A percentile compares a stretch with the other conserved stretches of the same genome.
Evolutionary conservation across 176 grass and related monocot genomes (phyloP).

Genomic region (Avena insularis): DNA sequence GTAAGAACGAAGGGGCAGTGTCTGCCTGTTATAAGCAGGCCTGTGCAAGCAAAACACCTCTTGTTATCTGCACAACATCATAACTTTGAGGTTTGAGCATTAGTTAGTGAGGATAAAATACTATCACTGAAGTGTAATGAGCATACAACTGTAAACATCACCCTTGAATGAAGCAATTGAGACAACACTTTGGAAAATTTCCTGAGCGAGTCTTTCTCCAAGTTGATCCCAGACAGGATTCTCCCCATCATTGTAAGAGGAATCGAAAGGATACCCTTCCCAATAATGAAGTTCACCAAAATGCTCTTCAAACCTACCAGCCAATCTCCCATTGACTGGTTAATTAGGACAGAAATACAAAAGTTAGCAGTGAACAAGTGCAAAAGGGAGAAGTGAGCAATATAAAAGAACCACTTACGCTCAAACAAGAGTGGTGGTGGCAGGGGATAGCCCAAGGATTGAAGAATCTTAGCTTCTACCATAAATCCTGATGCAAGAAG

Average conservation of each 20-base stretch:
- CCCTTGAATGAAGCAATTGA: conserved; percentile 35
- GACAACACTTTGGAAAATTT: conserved; percentile 24
- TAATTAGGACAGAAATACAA: background rate
- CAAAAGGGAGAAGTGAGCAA: background rate
- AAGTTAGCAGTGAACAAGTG: conserved; percentile 23
- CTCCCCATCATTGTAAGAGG: background rate
- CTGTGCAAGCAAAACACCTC: conserved; percentile 39
- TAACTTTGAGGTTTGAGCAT: background rate
- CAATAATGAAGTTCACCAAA: conserved; percentile 38
- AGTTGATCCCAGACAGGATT: conserved; percentile 14
- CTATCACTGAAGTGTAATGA: background rate
- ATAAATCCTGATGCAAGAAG: conserved; percentile 26
- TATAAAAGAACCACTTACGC: background rate
- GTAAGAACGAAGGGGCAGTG: background rate
- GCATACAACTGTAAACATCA: conserved; percentile 8
- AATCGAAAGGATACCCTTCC: conserved; percentile 4
- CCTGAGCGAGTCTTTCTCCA: background rate
- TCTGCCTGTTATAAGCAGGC: conserved; percentile 37
- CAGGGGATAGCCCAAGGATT: background rate
- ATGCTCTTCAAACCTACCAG: conserved; percentile 31
- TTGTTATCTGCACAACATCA: background rate
- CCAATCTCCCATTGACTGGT: conserved; percentile 31
- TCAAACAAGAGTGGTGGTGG: background rate
- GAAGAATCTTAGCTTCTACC: background rate
- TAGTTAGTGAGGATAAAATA: background rate